These are phyloP conservation scores for Apostasia ramifera DNA, from an alignment of 106 monocot genomes.

Conservation along the genomic window DNA sequence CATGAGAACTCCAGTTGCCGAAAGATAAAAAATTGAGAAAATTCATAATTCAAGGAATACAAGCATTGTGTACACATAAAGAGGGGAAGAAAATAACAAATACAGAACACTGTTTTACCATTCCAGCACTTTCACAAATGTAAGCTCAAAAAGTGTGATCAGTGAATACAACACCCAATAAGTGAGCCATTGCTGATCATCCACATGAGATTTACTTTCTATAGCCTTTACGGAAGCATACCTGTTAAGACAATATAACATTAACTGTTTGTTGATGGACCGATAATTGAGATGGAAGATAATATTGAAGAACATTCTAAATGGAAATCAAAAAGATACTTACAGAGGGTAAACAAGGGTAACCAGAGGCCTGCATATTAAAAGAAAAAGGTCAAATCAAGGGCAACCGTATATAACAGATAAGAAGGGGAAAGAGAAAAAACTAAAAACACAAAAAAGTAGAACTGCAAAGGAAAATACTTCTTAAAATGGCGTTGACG, in stretches of 20 bases:
- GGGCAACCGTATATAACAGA: not conserved
- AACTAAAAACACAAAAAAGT: not conserved
- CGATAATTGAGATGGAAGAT: not conserved
- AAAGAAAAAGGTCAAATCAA: not conserved
- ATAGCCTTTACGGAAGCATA: constrained; percentile 96
- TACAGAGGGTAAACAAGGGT: constrained; percentile 92
- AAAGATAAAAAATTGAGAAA: too few relatives aligned
- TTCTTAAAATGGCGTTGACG: not conserved
- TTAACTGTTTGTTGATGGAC: not conserved
- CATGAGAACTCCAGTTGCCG: too few relatives aligned
- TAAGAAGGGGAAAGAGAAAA: not conserved
- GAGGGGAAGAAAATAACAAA: not conserved
- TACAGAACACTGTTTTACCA: constrained; percentile 31
- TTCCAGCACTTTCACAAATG: constrained; percentile 62
- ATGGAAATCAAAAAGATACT: constrained; percentile 22
- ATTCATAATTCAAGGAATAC: too few relatives aligned
- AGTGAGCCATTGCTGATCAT: constrained; percentile 98
- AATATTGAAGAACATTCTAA: not conserved
- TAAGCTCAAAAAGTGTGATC: constrained; percentile 66
- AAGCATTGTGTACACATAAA: too few relatives aligned
- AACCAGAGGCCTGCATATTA: constrained; percentile 69
- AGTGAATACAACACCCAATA: constrained; percentile 84
- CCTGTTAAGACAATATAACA: constrained; percentile 26
- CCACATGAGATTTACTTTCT: constrained; percentile 79
- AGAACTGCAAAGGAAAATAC: not conserved